phyloP scores from a whole-genome alignment of 2,329 filamentous ascomycete species.

The Penicillium olsonii region DNA sequence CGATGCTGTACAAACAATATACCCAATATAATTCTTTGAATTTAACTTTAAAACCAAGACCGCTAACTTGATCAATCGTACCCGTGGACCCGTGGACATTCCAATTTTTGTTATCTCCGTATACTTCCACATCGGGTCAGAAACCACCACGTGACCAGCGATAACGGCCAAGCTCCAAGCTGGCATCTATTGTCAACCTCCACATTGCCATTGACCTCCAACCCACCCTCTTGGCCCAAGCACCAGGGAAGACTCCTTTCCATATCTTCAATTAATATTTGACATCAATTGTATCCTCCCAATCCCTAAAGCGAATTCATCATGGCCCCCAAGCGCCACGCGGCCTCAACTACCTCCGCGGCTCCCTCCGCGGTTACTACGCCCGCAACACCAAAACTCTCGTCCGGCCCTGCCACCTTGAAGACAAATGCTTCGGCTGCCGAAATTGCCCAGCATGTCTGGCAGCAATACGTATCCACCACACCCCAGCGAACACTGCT shows the following conservation, averaged over 20 bases:
- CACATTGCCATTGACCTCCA: slow-evolving; percentile 18
- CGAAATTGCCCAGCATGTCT: slow-evolving; percentile 69
- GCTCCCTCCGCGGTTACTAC: slow-evolving; percentile 20
- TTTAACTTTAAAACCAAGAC: neutral
- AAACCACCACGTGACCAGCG: slow-evolving; percentile 23
- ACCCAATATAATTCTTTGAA: neutral
- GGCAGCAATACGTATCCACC: slow-evolving; percentile 73
- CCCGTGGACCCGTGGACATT: no score
- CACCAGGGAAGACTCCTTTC: neutral
- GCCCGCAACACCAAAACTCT: slow-evolving; percentile 27
- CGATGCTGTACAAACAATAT: neutral
- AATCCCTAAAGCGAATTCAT: slow-evolving; percentile 26
- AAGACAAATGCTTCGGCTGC: slow-evolving; percentile 43
- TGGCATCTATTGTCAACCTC: slow-evolving; percentile 24
- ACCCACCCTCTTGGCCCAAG: neutral
- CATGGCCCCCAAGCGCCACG: slow-evolving; percentile 32
- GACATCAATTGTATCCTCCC: slow-evolving; percentile 17
- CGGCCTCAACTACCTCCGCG: slow-evolving; percentile 32
- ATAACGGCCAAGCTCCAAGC: slow-evolving; percentile 30
- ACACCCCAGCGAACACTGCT: slow-evolving; percentile 92
- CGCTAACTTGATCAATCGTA: neutral
- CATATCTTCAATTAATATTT: neutral
- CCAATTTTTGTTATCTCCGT: neutral
- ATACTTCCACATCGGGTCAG: slow-evolving; percentile 3
- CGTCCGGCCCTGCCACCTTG: slow-evolving; percentile 38